Evolutionary conservation across 306 rosid genomes (phyloP).

Genomic region (Betula pendula): DNA sequence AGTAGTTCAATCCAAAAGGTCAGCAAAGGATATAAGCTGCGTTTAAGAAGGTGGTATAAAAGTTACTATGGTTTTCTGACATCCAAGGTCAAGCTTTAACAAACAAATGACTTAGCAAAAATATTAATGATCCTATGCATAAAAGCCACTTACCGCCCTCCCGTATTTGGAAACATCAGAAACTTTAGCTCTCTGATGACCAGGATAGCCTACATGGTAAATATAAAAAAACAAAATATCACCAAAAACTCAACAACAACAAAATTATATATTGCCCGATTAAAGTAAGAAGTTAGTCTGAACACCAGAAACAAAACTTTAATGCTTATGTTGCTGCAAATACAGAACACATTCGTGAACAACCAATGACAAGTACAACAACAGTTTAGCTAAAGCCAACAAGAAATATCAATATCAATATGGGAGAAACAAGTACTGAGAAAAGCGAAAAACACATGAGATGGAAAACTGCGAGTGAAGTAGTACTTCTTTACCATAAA

Average conservation of each 20-base stretch:
- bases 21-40: not conserved
- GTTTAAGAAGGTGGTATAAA: not conserved
- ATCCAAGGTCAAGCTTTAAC: not conserved
- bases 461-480: not conserved
- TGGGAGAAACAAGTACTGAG: not conserved
- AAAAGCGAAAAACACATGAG: not conserved
- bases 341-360: not conserved
- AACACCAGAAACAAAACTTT: not conserved
- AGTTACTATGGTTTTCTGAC: not conserved
- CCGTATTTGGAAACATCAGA: conserved; percentile 61
- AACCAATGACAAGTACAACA: not conserved
- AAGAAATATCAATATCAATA: not conserved
- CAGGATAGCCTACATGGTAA: conserved; percentile 52
- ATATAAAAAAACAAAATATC: conserved; percentile 20
- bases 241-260: conserved; percentile 9
- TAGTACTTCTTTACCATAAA: not conserved
- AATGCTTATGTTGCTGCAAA: not conserved
- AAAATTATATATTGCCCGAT: not conserved
- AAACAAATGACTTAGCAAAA: not conserved
- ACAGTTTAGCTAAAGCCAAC: not conserved
- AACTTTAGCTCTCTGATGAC: conserved; percentile 49
- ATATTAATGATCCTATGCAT: conserved; percentile 10
- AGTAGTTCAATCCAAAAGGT: not conserved
- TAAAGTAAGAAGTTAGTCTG: not conserved
- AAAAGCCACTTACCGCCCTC: conserved; percentile 47